These are phyloP conservation scores for Dactylellina drechsleri DNA, from an alignment of 2,329 filamentous ascomycete species.

Conservation along the genomic window DNA sequence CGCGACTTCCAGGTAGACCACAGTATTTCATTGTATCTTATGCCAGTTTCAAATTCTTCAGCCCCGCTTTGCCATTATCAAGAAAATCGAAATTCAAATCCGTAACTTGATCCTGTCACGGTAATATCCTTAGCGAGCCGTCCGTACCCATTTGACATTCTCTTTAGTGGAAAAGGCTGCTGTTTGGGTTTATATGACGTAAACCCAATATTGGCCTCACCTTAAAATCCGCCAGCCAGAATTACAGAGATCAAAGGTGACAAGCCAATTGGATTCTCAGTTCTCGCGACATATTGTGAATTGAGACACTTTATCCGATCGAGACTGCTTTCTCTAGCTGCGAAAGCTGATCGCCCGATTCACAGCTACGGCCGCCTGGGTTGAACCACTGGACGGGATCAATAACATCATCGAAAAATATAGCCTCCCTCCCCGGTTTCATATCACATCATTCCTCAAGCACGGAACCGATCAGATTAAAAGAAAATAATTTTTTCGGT, in stretches of 20 bases:
- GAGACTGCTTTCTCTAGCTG: not conserved
- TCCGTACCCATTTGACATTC: too few relatives aligned
- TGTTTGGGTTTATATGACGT: slow-evolving; percentile 30
- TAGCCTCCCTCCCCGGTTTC: not conserved
- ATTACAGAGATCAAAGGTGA: not conserved
- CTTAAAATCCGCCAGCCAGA: slow-evolving; percentile 7
- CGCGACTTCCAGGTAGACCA: not conserved
- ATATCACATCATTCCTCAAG: slow-evolving; percentile 9
- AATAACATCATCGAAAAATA: slow-evolving; percentile 41
- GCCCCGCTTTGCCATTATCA: too few relatives aligned
- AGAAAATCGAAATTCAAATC: too few relatives aligned
- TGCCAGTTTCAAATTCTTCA: too few relatives aligned
- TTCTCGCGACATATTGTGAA: slow-evolving; percentile 2
- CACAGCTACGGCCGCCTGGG: not conserved
- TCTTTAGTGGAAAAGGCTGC: too few relatives aligned
- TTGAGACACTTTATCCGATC: not conserved
- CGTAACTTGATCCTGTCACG: not conserved
- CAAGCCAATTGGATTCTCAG: not conserved
- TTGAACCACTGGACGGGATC: not conserved
- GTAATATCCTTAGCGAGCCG: not conserved
- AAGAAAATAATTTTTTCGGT: not conserved
- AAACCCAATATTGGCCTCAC: slow-evolving; percentile 28
- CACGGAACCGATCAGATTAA: slow-evolving; percentile 10
- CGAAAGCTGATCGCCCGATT: slow-evolving; percentile 32
- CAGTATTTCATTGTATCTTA: not conserved